Conservation (phyloP, 2,329 filamentous ascomycete genomes). For the Cercospora sp. region DNA sequence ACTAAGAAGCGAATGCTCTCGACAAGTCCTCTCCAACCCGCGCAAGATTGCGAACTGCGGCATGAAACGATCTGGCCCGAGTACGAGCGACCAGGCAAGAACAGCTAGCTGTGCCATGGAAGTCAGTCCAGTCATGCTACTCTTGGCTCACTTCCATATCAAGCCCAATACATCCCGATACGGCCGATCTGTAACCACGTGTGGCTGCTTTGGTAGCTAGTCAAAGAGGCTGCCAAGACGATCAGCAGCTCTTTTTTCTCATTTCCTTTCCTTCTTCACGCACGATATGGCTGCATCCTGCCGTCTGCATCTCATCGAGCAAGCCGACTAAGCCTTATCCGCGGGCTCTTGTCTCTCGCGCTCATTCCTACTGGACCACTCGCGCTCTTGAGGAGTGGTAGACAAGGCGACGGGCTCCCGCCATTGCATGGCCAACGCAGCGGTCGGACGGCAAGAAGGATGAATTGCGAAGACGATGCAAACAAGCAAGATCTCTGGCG, state of each 20-base stretch:
- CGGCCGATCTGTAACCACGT: neutral
- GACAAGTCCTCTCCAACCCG: neutral
- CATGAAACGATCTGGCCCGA: neutral
- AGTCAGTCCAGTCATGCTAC: neutral
- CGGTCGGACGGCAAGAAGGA: neutral
- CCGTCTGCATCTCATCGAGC: neutral
- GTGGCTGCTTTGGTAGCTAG: neutral
- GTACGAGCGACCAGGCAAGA: neutral
- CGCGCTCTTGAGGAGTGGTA: neutral
- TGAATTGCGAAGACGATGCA: neutral
- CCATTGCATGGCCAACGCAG: neutral
- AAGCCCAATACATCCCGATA: neutral
- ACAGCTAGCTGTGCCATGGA: neutral
- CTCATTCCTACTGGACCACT: neutral
- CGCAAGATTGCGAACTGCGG: neutral
- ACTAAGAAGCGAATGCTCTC: neutral
- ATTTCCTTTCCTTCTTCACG: neutral
- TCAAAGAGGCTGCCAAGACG: neutral
- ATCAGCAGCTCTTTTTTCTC: neutral
- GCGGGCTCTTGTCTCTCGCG: neutral
- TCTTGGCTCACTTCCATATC: neutral
- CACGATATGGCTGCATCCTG: neutral
- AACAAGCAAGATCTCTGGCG: neutral
- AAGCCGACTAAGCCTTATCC: neutral
- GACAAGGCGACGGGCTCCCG: neutral